Percentiles rank a stretch among this genome's conserved stretches.
Conservation (phyloP, 805 yeast genomes). For the Candida alai region DNA sequence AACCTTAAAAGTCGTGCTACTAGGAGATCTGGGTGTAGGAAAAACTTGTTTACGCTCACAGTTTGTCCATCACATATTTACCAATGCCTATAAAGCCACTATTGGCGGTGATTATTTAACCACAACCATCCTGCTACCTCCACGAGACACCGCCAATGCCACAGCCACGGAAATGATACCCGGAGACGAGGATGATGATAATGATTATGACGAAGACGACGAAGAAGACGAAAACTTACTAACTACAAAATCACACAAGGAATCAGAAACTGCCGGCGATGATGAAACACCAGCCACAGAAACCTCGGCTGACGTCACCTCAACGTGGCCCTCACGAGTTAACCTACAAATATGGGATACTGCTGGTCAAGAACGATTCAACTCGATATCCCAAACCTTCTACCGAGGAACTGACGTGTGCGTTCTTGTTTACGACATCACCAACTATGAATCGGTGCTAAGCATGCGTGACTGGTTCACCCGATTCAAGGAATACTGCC, state of each 20-base stretch:
- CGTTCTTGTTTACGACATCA: constrained; percentile 50
- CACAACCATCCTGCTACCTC: constrained; percentile 25
- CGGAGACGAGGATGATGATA: too few species aligned
- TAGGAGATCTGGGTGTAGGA: constrained; percentile 60
- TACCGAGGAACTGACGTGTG: constrained; percentile 59
- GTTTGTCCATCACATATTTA: constrained; percentile 51
- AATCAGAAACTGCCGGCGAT: too few species aligned
- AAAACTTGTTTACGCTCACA: constrained; percentile 56
- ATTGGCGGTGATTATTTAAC: constrained; percentile 59
- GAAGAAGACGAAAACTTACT: background rate
- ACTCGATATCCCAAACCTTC: constrained; percentile 50
- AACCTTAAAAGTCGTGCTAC: constrained; percentile 46
- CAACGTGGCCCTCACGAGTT: constrained; percentile 18
- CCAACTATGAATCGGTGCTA: constrained; percentile 48
- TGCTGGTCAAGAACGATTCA: constrained; percentile 46
- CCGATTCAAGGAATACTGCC: constrained; percentile 47
- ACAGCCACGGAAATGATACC: background rate
- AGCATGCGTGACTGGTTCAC: constrained; percentile 45
- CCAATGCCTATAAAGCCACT: constrained; percentile 55
- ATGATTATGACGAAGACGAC: background rate
- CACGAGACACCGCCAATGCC: background rate
- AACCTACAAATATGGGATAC: constrained; percentile 56
- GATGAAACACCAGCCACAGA: too few species aligned
- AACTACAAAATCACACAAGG: background rate
- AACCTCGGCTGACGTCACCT: too few species aligned